These are phyloP conservation scores for Physaria fendleri DNA, from an alignment of 345 rosid genomes.

Conservation along the genomic window DNA sequence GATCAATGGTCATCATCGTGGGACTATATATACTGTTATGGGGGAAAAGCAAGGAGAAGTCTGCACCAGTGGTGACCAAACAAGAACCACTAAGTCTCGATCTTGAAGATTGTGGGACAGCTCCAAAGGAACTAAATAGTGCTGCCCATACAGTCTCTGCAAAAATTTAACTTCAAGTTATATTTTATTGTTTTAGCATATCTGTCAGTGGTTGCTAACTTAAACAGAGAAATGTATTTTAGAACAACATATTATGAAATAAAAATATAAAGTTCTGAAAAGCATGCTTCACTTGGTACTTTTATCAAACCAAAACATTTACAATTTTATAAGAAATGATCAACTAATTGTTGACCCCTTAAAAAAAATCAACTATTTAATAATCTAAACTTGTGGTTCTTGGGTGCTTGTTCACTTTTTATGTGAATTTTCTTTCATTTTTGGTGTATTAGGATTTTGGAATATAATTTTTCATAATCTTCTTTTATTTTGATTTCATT, in stretches of 20 bases:
- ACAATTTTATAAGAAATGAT: too few species aligned
- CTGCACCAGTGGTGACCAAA: constrained; percentile 29
- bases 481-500: too few species aligned
- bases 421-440: too few species aligned
- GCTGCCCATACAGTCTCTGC: constrained; percentile 1
- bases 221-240: not conserved
- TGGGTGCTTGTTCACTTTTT: too few species aligned
- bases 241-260: not conserved
- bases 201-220: constrained; percentile 2
- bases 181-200: constrained; percentile 7
- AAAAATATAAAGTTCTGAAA: constrained; percentile 1
- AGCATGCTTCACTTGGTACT: too few species aligned
- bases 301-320: too few species aligned
- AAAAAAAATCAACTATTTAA: too few species aligned
- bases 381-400: too few species aligned
- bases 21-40: constrained; percentile 72
- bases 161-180: constrained; percentile 1
- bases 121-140: constrained; percentile 20
- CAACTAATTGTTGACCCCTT: too few species aligned
- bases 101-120: constrained; percentile 22
- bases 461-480: too few species aligned
- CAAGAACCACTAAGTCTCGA: constrained; percentile 34
- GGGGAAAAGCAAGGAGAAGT: constrained; percentile 65
- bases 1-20: constrained; percentile 53
- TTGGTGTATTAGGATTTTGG: too few species aligned